Base-by-base conservation (phyloP, 208 protist species). In the Herpetomonas tarakana region DNA sequence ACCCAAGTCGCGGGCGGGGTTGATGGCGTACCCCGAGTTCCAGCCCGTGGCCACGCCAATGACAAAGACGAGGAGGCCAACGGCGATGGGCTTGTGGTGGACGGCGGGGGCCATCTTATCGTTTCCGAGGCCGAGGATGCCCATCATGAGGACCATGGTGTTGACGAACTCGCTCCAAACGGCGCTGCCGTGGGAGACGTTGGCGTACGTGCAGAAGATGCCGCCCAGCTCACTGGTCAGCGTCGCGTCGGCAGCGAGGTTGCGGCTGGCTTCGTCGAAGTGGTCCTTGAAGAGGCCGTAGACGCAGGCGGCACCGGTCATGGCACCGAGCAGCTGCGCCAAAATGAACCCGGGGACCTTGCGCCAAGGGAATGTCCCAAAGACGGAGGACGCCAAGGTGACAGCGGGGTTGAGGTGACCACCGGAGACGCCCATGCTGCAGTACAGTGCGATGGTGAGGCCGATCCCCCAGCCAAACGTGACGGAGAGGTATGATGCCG, bases 331-430 rank as follows among this genome's bases (percentile, higher is more conserved):
- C 27, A 81, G 19, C 53, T 86, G 78, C 16, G 74, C 64, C 0
- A 72, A 19, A 41, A 78, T 58, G 44, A 69, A 86, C 14, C 74
- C 74, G 0, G 75, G 74, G 2, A 78, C 71, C 47, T 86, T 86
- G 3, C 29, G 31, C 74, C 70, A 81, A n/a, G 78, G 68, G 39
- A 82, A 77, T 4, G 21, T 25, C 4, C 65, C 72, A 44, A 69
- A 76, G 9, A 71, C 58, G n/a, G 66, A 58, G 58, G 79, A 76
- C 0, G 74, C 75, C 1, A 82, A 24, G n/a, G 78, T 79, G 25
- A 86, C 78, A 7, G 74, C 60, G 11, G 74, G 69, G 64, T 86
- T 86, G 27, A 82, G 52, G 67, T 86, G 78, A 1, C 74, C 78
- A 38, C 78, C 74, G 14, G 71, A 82, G 39, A 78, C 65, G 7